Evolutionary conservation across 164 flowering plant genomes (phyloP).

Genomic region (Cinnamomum micranthum): DNA sequence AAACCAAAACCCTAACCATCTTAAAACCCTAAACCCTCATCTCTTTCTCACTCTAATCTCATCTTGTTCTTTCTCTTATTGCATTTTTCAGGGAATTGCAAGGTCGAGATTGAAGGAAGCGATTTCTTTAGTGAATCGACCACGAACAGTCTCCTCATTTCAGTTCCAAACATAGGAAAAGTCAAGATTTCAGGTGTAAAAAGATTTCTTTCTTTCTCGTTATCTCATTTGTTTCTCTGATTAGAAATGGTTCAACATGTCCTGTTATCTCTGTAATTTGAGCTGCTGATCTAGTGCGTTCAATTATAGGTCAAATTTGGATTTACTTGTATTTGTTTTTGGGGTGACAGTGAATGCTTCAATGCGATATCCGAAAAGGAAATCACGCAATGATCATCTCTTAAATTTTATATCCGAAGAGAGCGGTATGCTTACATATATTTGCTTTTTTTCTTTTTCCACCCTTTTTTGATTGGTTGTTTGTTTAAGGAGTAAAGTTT

Average conservation of each 20-base stretch:
- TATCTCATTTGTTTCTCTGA: neutral
- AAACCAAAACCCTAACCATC: neutral
- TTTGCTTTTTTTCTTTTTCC: neutral
- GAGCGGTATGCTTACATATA: neutral
- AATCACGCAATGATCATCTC: constrained; percentile 6
- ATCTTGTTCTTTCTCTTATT: neutral
- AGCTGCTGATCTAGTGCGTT: too few relatives aligned
- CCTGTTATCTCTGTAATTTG: too few relatives aligned
- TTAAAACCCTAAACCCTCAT: neutral
- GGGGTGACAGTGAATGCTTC: neutral
- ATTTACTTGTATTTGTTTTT: neutral
- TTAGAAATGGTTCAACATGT: too few relatives aligned
- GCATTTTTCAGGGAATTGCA: constrained; percentile 43
- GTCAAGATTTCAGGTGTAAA: constrained; percentile 48
- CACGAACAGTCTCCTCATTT: constrained; percentile 32
- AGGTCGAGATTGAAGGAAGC: constrained; percentile 42
- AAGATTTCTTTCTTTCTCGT: neutral
- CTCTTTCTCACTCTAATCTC: neutral
- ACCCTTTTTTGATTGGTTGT: neutral
- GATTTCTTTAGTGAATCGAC: constrained; percentile 31
- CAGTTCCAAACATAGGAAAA: constrained; percentile 27
- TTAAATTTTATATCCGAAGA: neutral
- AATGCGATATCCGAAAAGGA: neutral
- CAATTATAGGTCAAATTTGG: neutral
- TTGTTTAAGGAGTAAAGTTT: neutral